phyloP scores from a whole-genome alignment of 352 stramenopile genomes.

The Globisporangium megalacanthum region DNA sequence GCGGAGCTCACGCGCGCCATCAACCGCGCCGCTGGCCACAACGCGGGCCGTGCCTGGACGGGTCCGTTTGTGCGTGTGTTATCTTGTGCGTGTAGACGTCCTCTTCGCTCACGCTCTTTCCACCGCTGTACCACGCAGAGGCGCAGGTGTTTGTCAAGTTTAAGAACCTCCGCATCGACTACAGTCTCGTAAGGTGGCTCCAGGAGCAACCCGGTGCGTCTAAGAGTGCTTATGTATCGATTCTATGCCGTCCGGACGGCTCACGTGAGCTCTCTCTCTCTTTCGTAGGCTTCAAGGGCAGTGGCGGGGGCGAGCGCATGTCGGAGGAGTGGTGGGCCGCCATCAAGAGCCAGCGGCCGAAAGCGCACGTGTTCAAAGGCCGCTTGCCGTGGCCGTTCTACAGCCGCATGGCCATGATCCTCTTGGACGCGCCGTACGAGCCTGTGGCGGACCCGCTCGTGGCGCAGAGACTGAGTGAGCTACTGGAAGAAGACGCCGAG shows the following conservation, averaged over 20 bases:
- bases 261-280: neutral
- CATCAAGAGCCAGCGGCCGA: constrained; percentile 36
- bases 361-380: constrained; percentile 48
- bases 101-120: neutral
- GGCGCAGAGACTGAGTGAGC: constrained; percentile 17
- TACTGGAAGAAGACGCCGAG: constrained; percentile 13
- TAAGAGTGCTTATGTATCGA: neutral
- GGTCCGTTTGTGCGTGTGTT: constrained; percentile 9
- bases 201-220: constrained; percentile 24
- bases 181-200: constrained; percentile 43
- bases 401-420: constrained; percentile 38
- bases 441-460: constrained; percentile 12
- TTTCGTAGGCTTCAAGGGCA: constrained; percentile 21
- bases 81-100: neutral
- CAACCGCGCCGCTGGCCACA: constrained; percentile 29
- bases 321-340: constrained; percentile 41
- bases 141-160: constrained; percentile 56
- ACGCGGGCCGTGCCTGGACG: constrained; percentile 29
- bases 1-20: constrained; percentile 37
- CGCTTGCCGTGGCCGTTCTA: constrained; percentile 50
- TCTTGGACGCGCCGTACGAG: constrained; percentile 21
- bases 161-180: constrained; percentile 60
- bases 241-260: neutral
- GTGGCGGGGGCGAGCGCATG: constrained; percentile 28
- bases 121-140: constrained; percentile 14